Percentiles rank a stretch among this genome's conserved stretches.
phyloP scores from a whole-genome alignment of 768 basidiomycete species.

The Boletus sp. region DNA sequence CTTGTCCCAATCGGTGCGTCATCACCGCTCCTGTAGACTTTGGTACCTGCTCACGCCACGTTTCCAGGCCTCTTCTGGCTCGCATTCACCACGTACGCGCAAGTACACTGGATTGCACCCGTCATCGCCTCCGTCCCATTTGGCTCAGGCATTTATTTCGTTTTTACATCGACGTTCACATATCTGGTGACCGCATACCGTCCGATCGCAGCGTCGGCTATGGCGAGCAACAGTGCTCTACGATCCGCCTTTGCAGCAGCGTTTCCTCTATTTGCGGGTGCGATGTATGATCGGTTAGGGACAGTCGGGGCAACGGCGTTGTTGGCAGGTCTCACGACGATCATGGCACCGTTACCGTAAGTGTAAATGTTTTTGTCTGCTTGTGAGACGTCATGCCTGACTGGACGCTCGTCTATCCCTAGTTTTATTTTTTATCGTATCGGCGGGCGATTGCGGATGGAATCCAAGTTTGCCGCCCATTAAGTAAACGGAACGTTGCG shows the following conservation, averaged over 20 bases:
- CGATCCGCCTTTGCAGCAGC: constrained; percentile 47
- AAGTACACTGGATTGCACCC: constrained; percentile 48
- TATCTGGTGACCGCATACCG: constrained; percentile 53
- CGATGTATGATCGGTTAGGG: constrained; percentile 54
- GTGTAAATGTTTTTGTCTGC: constrained; percentile 16
- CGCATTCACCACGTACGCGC: constrained; percentile 50
- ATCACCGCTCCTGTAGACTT: neutral
- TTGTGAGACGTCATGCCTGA: neutral
- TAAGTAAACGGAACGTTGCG: constrained; percentile 3
- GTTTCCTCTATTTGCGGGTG: constrained; percentile 52
- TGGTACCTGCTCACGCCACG: neutral
- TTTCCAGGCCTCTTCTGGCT: constrained; percentile 48
- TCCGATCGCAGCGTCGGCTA: constrained; percentile 56
- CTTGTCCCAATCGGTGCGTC: constrained; percentile 56
- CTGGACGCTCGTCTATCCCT: neutral
- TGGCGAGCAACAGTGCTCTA: constrained; percentile 62
- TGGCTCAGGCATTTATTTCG: constrained; percentile 57
- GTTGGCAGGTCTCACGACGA: constrained; percentile 59
- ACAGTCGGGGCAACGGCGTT: constrained; percentile 72
- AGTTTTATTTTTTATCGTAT: constrained; percentile 51
- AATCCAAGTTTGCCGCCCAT: constrained; percentile 41
- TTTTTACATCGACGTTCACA: constrained; percentile 69
- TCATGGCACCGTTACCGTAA: constrained; percentile 64
- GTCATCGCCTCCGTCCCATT: constrained; percentile 46
- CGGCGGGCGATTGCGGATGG: constrained; percentile 43